Evolutionary conservation across 768 basidiomycete species (phyloP).

Genomic region (Rhodotorula babjevae): DNA sequence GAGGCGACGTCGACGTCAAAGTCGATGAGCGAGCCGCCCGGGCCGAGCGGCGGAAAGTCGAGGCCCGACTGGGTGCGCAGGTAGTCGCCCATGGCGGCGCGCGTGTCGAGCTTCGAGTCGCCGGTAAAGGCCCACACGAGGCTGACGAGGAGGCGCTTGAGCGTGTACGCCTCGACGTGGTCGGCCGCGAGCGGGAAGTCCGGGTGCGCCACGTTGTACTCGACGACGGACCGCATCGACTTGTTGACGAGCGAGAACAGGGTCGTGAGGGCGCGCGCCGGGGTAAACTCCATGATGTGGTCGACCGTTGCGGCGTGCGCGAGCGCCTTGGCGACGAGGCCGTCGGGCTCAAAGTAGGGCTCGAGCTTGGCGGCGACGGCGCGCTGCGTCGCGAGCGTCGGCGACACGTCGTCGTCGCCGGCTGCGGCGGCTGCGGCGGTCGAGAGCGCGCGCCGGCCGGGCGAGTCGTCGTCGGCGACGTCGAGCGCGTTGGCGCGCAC

Average conservation of each 20-base stretch:
- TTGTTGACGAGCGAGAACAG: conserved; percentile 97
- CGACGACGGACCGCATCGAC: conserved; percentile 83
- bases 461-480: conserved; percentile 68
- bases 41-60: conserved; percentile 70
- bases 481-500: conserved; percentile 72
- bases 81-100: conserved; percentile 84
- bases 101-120: conserved; percentile 83
- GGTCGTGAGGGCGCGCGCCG: conserved; percentile 83
- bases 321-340: conserved; percentile 73
- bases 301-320: conserved; percentile 76
- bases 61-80: conserved; percentile 78
- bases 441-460: background rate
- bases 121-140: conserved; percentile 98
- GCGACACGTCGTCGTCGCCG: conserved; percentile 3
- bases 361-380: conserved; percentile 56
- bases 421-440: background rate
- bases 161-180: conserved; percentile 82
- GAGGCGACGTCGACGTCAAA: conserved; percentile 82
- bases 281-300: conserved; percentile 98
- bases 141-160: conserved; percentile 79
- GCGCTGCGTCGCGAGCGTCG: conserved; percentile 62
- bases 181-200: conserved; percentile 87
- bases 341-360: conserved; percentile 73
- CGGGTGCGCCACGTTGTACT: conserved; percentile 88
- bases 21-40: conserved; percentile 83